phyloP scores from a whole-genome alignment of 2,329 filamentous ascomycete species.

The Alternaria novae-zelandiae region DNA sequence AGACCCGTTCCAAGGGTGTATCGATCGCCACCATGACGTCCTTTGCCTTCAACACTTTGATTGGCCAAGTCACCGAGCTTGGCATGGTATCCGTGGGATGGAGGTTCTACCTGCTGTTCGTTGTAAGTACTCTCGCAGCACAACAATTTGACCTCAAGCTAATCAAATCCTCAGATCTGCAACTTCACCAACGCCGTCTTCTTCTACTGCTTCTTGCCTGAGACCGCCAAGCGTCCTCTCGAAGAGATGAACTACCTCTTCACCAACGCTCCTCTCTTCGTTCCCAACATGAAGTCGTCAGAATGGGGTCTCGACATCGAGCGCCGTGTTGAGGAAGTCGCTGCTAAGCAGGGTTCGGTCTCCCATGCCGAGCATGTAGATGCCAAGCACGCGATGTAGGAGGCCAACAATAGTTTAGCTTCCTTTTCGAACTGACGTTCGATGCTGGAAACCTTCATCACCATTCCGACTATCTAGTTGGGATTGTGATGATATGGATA shows the following conservation, averaged over 20 bases:
- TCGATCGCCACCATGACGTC: conserved; percentile 75
- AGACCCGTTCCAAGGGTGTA: conserved; percentile 76
- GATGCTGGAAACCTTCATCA: no score
- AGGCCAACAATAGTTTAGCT: background rate
- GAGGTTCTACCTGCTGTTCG: conserved; percentile 66
- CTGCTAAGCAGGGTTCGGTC: conserved; percentile 55
- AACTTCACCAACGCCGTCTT: conserved; percentile 72
- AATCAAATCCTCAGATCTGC: conserved; percentile 55
- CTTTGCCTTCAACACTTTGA: conserved; percentile 80
- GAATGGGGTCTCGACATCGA: conserved; percentile 66
- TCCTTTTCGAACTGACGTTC: no score
- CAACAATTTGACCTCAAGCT: background rate
- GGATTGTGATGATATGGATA: background rate
- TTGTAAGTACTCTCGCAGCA: conserved; percentile 46
- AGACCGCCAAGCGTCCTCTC: conserved; percentile 68
- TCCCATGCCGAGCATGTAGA: conserved; percentile 22
- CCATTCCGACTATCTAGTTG: background rate
- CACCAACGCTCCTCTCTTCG: conserved; percentile 68
- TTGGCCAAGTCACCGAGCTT: conserved; percentile 70
- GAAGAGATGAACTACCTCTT: conserved; percentile 74
- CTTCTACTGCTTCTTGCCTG: conserved; percentile 72
- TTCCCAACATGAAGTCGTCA: conserved; percentile 62
- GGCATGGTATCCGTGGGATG: conserved; percentile 64
- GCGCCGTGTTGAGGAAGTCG: conserved; percentile 63
- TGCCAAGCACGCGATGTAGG: background rate